phyloP scores from a whole-genome alignment of 352 stramenopile species.

The Phytophthora sansomeana region DNA sequence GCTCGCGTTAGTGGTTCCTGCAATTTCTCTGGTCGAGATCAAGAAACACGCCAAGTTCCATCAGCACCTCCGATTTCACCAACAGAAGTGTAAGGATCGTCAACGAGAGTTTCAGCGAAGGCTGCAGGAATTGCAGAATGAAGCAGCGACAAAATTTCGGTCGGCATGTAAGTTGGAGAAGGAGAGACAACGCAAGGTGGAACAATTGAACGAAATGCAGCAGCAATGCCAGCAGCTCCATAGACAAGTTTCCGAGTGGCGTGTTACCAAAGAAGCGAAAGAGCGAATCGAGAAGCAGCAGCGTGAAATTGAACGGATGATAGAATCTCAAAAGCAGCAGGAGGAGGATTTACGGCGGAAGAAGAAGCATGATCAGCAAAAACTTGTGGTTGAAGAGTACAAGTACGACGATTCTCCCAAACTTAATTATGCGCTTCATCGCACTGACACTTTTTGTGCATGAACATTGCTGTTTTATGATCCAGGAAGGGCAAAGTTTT shows the following conservation, averaged over 20 bases:
- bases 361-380: conserved; percentile 60
- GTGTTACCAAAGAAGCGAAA: conserved; percentile 58
- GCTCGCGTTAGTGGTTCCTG: conserved; percentile 52
- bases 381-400: conserved; percentile 64
- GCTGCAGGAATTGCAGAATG: conserved; percentile 34
- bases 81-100: conserved; percentile 63
- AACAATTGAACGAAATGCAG: conserved; percentile 51
- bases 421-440: not conserved
- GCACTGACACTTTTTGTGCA: not conserved
- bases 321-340: conserved; percentile 45
- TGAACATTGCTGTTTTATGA: not conserved
- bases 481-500: conserved; percentile 52
- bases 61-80: conserved; percentile 59
- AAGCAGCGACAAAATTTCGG: conserved; percentile 43
- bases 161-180: conserved; percentile 32
- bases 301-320: conserved; percentile 54
- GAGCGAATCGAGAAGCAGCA: conserved; percentile 68
- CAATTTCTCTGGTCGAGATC: conserved; percentile 44
- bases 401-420: conserved; percentile 32
- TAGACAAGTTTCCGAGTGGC: conserved; percentile 58
- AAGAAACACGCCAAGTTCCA: conserved; percentile 71
- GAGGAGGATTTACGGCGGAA: conserved; percentile 51
- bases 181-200: conserved; percentile 33
- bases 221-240: conserved; percentile 53
- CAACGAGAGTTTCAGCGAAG: conserved; percentile 53